Conservation (phyloP, 148 eudicot genomes). For the Rhododendron vialii region DNA sequence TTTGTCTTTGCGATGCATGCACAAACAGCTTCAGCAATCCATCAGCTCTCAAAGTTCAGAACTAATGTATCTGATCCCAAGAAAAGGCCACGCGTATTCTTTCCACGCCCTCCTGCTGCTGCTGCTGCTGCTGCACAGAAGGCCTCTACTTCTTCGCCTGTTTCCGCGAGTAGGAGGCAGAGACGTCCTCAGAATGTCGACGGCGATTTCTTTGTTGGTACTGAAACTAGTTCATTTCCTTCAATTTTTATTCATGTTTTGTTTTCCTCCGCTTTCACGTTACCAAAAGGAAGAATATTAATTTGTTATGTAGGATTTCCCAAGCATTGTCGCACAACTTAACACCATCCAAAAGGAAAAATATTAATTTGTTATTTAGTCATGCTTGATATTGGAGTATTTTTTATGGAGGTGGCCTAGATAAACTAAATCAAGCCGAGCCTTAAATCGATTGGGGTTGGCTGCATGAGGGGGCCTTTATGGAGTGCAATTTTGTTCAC, state of each 20-base stretch:
- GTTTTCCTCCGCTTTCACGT: neutral
- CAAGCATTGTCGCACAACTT: neutral
- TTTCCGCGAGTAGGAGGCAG: neutral
- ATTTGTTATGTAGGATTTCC: neutral
- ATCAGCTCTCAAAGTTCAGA: neutral
- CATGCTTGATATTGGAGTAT: neutral
- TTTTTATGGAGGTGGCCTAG: neutral
- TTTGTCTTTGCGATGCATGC: neutral
- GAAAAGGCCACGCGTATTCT: neutral
- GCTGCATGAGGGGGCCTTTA: neutral
- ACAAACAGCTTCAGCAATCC: neutral
- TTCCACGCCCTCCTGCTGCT: neutral
- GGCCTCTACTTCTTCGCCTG: neutral
- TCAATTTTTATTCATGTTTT: too few species aligned
- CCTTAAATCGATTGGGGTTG: too few species aligned
- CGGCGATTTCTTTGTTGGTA: slow-evolving; percentile 45
- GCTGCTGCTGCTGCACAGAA: neutral
- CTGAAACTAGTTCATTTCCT: neutral
- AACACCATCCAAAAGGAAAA: too few species aligned
- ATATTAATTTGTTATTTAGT: neutral
- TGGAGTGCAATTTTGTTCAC: too few species aligned
- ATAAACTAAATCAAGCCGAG: too few species aligned
- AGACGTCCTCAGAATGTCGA: slow-evolving; percentile 34
- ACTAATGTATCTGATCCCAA: neutral
- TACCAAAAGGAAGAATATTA: neutral